Percentiles rank a stretch among this genome's conserved stretches.
These are phyloP conservation scores for Taphrina communis DNA, from an alignment of 1,139 yeast genomes.

Conservation along the genomic window DNA sequence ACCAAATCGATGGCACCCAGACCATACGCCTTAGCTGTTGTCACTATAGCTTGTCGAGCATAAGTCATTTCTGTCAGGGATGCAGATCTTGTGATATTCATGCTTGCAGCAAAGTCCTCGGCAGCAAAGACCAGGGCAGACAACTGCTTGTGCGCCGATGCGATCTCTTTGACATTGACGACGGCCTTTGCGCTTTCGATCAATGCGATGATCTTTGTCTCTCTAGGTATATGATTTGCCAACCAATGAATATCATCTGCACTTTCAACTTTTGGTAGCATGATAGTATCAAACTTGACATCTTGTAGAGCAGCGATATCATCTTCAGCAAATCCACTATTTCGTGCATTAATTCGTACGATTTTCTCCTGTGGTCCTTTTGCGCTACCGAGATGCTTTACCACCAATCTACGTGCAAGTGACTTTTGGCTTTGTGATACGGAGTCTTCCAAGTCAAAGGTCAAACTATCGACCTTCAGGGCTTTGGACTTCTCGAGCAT, in stretches of 20 bases:
- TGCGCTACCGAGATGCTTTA: slow-evolving; percentile 2
- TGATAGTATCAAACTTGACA: slow-evolving; percentile 23
- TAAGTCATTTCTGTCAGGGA: slow-evolving; percentile 29
- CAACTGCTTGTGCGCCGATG: slow-evolving; percentile 23
- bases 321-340: slow-evolving; percentile 29
- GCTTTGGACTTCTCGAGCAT: slow-evolving; percentile 31
- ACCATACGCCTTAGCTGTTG: slow-evolving; percentile 30
- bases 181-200: slow-evolving; percentile 29
- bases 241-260: slow-evolving; percentile 37
- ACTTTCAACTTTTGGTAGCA: slow-evolving; percentile 35
- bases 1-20: slow-evolving; percentile 35
- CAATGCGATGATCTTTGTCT: slow-evolving; percentile 41
- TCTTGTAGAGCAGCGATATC: slow-evolving; percentile 19
- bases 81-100: slow-evolving; percentile 31
- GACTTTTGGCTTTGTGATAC: slow-evolving; percentile 21
- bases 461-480: slow-evolving; percentile 27
- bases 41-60: slow-evolving; percentile 38
- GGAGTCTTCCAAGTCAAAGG: slow-evolving; percentile 35
- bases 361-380: slow-evolving; percentile 29
- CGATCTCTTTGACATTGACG: slow-evolving; percentile 29
- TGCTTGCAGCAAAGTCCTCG: slow-evolving; percentile 38
- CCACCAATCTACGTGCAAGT: slow-evolving; percentile 15
- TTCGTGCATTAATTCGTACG: slow-evolving; percentile 23
- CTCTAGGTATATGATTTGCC: slow-evolving; percentile 14
- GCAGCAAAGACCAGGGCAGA: slow-evolving; percentile 38